Conservation (phyloP, 768 basidiomycete species). For the Lactarius hengduanensis region DNA sequence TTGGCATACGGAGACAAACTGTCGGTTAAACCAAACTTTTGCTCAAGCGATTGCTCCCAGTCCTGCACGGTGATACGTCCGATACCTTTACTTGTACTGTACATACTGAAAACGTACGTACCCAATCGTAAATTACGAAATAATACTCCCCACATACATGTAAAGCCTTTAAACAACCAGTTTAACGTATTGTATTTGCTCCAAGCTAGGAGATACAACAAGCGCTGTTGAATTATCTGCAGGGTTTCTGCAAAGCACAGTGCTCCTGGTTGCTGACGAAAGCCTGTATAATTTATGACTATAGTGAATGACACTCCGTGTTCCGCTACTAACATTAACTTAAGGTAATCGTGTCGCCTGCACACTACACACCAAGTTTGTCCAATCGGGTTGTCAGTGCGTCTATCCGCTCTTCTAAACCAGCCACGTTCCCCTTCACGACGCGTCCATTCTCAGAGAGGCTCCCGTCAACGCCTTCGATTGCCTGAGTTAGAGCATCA, state of each 20-base stretch:
- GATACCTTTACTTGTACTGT: neutral
- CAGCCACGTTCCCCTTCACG: conserved; percentile 70
- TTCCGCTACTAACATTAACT: neutral
- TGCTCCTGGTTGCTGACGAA: neutral
- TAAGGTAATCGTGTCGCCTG: conserved; percentile 13
- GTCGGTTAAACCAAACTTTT: neutral
- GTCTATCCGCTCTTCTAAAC: conserved; percentile 61
- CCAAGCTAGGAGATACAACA: neutral
- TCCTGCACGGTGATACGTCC: neutral
- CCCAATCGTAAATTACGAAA: neutral
- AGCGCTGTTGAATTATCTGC: neutral
- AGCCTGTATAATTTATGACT: neutral
- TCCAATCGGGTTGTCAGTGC: conserved; percentile 46
- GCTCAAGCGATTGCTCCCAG: too few relatives aligned
- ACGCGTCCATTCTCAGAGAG: conserved; percentile 68
- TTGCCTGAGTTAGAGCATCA: conserved; percentile 64
- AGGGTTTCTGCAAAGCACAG: neutral
- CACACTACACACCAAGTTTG: conserved; percentile 30
- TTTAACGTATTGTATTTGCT: neutral
- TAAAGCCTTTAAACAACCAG: neutral
- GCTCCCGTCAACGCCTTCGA: conserved; percentile 72
- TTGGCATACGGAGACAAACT: conserved; percentile 24
- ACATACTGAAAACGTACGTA: neutral
- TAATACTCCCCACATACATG: neutral
- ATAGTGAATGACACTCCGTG: neutral